Base-by-base conservation (phyloP, 225 moss, liverwort and hornwort species). In the Antitrichia curtipendula region DNA sequence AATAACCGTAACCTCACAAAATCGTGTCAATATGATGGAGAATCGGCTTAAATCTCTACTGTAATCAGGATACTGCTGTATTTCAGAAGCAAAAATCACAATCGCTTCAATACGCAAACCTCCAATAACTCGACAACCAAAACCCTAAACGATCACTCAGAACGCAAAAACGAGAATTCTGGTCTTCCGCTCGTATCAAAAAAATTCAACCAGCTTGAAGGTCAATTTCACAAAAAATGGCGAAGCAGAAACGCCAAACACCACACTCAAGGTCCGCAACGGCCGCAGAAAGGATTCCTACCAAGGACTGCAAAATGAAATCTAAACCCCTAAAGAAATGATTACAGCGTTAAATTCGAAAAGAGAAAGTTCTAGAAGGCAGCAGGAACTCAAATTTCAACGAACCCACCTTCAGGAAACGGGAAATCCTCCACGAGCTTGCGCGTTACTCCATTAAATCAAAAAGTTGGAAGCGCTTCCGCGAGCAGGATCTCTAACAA, bases 381-480 rank as follows among this genome's bases (percentile, higher is more conserved):
- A 34, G 41, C 52, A 60, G 52, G 60, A 82, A 58, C n/a, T n/a
- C n/a, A 63, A 63, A 19, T 40, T 32, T 58, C 34, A 9, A 60
- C 57, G 14, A 69, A 58, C 52, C 9, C 25, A 84, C 89, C 75
- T 85, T n/a, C 63, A 6, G 56, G 65, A 58, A 36, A 36, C 32
- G 58, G n/a, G 41, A 54, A 54, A 63, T 78, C 56, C 73, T 47
- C 59, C 65, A 19, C 75, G 47, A 90, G 53, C 66, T 88, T 82
- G 85, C 82, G 78, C 85, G 78, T 87, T 88, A 87, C 85, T 90
- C 91, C 87, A 88, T 91, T n/a, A 8, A 8, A 38, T 45, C 53
- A 24, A 54, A n/a, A 18, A 28, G 10, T 3, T 52, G 5, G 63
- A 7, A 49, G 74, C 60, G n/a, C 74, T 74, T 59, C n/a, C 13